phyloP scores from a whole-genome alignment of 345 rosid genomes.

The Litchi chinensis region DNA sequence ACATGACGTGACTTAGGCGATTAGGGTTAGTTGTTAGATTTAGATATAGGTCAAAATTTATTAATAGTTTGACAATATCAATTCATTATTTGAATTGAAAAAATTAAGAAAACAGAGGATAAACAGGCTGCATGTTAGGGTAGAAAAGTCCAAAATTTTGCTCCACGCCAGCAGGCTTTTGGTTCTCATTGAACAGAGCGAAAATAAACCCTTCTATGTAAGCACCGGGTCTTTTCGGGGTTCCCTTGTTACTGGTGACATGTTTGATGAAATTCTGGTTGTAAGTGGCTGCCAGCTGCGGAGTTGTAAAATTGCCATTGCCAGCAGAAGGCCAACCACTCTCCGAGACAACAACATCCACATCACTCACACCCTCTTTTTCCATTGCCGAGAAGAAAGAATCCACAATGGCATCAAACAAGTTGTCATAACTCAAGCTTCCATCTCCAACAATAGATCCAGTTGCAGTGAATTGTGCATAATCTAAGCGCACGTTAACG shows the following conservation, averaged over 20 bases:
- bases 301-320: conserved; percentile 29
- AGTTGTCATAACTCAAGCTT: conserved; percentile 9
- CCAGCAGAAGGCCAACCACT: conserved; percentile 50
- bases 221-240: conserved; percentile 26
- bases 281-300: conserved; percentile 18
- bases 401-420: conserved; percentile 30
- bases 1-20: too few species aligned
- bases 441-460: conserved; percentile 14
- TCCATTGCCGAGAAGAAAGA: conserved; percentile 27
- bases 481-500: neutral
- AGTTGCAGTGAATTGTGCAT: conserved; percentile 6
- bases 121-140: conserved; percentile 12
- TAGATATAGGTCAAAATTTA: too few species aligned
- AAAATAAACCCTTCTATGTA: conserved; percentile 7
- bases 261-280: conserved; percentile 26
- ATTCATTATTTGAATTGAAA: too few species aligned
- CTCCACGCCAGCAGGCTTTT: conserved; percentile 4
- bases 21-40: too few species aligned
- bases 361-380: conserved; percentile 12
- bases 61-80: too few species aligned
- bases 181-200: conserved; percentile 21
- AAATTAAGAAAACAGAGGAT: neutral
- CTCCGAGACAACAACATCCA: conserved; percentile 37
- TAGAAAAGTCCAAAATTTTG: conserved; percentile 18
- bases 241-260: neutral